These are phyloP conservation scores for Abrus precatorius DNA, from an alignment of 306 rosid genomes.

Conservation along the genomic window DNA sequence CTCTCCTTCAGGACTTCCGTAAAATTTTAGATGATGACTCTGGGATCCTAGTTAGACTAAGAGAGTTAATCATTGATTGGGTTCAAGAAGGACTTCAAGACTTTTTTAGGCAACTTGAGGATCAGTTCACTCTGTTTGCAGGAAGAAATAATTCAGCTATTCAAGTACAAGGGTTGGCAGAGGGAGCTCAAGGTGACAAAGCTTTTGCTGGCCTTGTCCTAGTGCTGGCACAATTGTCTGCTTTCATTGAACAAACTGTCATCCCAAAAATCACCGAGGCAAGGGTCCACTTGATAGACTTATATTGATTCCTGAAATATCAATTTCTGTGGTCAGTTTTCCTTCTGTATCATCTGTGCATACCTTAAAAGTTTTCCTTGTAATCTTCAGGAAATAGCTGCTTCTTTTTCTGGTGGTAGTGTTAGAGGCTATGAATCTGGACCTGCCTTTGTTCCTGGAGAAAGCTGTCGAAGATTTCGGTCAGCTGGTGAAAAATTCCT, in stretches of 20 bases:
- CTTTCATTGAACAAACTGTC: slow-evolving; percentile 88
- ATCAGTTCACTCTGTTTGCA: slow-evolving; percentile 69
- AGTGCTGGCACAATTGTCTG: slow-evolving; percentile 88
- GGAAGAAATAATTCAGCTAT: slow-evolving; percentile 68
- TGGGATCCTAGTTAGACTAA: slow-evolving; percentile 67
- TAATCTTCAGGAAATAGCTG: slow-evolving; percentile 79
- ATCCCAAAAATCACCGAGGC: slow-evolving; percentile 92
- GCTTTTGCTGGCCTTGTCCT: slow-evolving; percentile 82
- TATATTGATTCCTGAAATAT: slow-evolving; percentile 33
- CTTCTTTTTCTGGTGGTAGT: slow-evolving; percentile 90
- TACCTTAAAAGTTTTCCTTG: slow-evolving; percentile 48
- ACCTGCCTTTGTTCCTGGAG: slow-evolving; percentile 90
- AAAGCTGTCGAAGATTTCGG: slow-evolving; percentile 79
- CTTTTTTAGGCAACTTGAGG: slow-evolving; percentile 81
- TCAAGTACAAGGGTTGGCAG: slow-evolving; percentile 67
- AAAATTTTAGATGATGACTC: slow-evolving; percentile 74
- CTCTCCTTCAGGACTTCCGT: slow-evolving; percentile 75
- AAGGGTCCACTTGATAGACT: slow-evolving; percentile 52
- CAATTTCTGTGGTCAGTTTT: slow-evolving; percentile 41
- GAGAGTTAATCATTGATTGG: slow-evolving; percentile 72
- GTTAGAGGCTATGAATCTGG: slow-evolving; percentile 78
- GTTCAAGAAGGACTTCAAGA: slow-evolving; percentile 96
- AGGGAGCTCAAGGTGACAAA: slow-evolving; percentile 73
- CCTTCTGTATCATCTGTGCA: slow-evolving; percentile 35
- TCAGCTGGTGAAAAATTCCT: slow-evolving; percentile 87